Evolutionary conservation across 352 stramenopile species (phyloP).

Genomic region (Globisporangium alternatum): DNA sequence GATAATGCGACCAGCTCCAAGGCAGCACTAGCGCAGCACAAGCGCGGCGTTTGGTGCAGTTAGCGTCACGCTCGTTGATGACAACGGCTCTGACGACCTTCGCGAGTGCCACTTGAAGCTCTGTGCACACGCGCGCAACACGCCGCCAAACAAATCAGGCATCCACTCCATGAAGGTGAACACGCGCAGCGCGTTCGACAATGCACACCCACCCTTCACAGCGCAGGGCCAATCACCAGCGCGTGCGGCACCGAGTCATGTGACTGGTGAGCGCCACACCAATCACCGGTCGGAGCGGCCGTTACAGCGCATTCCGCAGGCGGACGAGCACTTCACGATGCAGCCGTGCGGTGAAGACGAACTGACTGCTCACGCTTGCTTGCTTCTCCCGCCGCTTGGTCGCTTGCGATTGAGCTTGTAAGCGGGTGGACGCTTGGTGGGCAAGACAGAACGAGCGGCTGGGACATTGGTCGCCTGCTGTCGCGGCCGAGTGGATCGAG

Average conservation of each 20-base stretch:
- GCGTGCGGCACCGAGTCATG: slow-evolving; percentile 7
- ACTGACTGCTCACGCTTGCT: neutral
- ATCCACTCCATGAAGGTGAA: neutral
- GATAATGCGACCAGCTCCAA: no score
- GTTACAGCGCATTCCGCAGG: slow-evolving; percentile 3
- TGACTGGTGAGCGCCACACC: neutral
- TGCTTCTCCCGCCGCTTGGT: neutral
- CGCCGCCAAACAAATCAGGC: neutral
- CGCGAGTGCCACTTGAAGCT: neutral
- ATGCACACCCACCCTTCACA: neutral
- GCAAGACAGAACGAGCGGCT: no score
- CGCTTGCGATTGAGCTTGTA: no score
- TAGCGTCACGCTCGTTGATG: neutral
- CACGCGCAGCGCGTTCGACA: slow-evolving; percentile 6
- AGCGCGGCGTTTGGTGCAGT: neutral
- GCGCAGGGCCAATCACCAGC: slow-evolving; percentile 4
- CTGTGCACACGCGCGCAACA: neutral
- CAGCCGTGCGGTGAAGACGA: neutral
- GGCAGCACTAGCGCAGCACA: neutral
- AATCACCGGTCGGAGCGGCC: slow-evolving; percentile 1
- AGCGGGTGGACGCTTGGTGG: no score
- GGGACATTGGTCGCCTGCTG: no score
- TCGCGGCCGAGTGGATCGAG: no score
- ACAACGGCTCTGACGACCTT: no score
- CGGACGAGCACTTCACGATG: neutral